Evolutionary conservation across 306 rosid genomes (phyloP).

Genomic region (Cucurbita pepo): DNA sequence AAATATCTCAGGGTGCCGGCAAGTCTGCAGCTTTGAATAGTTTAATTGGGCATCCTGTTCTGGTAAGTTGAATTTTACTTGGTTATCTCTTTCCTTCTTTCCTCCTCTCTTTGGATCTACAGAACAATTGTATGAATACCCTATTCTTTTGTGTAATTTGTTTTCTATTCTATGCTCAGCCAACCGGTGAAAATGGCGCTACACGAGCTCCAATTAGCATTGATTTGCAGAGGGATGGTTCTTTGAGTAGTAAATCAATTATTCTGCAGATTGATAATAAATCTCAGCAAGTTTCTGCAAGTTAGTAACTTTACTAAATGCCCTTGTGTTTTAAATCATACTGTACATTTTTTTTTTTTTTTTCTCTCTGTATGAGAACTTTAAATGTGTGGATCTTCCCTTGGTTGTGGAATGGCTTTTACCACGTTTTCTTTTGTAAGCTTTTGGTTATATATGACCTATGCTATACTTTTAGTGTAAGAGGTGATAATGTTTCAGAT

Average conservation of each 20-base stretch:
- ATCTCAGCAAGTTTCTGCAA: slow-evolving; percentile 92
- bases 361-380: background rate
- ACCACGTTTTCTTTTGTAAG: background rate
- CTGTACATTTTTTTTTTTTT: background rate
- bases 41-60: slow-evolving; percentile 87
- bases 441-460: background rate
- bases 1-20: slow-evolving; percentile 64
- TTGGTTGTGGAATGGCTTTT: background rate
- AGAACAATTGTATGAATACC: background rate
- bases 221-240: slow-evolving; percentile 72
- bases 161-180: slow-evolving; percentile 33
- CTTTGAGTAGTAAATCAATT: slow-evolving; percentile 90
- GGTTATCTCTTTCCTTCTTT: background rate
- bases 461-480: background rate
- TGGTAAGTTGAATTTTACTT: slow-evolving; percentile 41
- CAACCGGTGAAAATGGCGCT: slow-evolving; percentile 97
- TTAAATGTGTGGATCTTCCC: background rate
- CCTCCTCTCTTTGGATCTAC: background rate
- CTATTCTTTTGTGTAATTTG: background rate
- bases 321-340: background rate
- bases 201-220: slow-evolving; percentile 90
- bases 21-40: slow-evolving; percentile 91
- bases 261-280: slow-evolving; percentile 84
- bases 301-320: slow-evolving; percentile 27
- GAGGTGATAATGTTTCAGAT: background rate